These are phyloP conservation scores for Pseudogymnoascus sp. DNA, from an alignment of 2,329 filamentous ascomycete genomes.

Conservation along the genomic window DNA sequence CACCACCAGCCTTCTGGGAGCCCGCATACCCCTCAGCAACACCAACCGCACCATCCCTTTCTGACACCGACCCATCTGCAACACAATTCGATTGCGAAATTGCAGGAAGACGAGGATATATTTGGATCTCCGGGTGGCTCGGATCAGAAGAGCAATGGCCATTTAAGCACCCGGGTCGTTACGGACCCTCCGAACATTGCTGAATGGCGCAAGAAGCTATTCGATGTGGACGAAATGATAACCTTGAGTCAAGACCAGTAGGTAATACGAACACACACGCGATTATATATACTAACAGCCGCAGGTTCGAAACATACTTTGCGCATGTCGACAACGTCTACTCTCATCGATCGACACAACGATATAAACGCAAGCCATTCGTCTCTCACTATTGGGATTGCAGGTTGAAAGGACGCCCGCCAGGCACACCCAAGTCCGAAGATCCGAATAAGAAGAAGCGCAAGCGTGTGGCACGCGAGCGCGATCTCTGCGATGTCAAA, in stretches of 20 bases:
- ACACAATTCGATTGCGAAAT: slow-evolving; percentile 27
- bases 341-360: slow-evolving; percentile 73
- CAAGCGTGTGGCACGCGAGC: slow-evolving; percentile 64
- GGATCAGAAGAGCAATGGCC: slow-evolving; percentile 41
- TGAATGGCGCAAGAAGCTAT: slow-evolving; percentile 63
- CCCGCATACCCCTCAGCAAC: slow-evolving; percentile 32
- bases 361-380: slow-evolving; percentile 75
- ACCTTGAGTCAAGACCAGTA: slow-evolving; percentile 68
- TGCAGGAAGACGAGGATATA: slow-evolving; percentile 33
- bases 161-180: slow-evolving; percentile 49
- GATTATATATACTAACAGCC: slow-evolving; percentile 12
- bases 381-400: slow-evolving; percentile 82
- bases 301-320: slow-evolving; percentile 70
- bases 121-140: slow-evolving; percentile 29
- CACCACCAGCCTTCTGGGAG: slow-evolving; percentile 25
- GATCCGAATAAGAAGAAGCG: slow-evolving; percentile 78
- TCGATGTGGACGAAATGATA: slow-evolving; percentile 67
- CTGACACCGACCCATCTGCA: slow-evolving; percentile 32
- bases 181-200: slow-evolving; percentile 59
- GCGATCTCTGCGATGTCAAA: slow-evolving; percentile 78
- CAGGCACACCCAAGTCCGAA: slow-evolving; percentile 70
- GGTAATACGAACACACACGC: slow-evolving; percentile 21
- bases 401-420: slow-evolving; percentile 68
- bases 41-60: slow-evolving; percentile 36
- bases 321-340: slow-evolving; percentile 80